Conservation (phyloP, 495 filamentous ascomycete species). For the Aspergillus leporis region DNA sequence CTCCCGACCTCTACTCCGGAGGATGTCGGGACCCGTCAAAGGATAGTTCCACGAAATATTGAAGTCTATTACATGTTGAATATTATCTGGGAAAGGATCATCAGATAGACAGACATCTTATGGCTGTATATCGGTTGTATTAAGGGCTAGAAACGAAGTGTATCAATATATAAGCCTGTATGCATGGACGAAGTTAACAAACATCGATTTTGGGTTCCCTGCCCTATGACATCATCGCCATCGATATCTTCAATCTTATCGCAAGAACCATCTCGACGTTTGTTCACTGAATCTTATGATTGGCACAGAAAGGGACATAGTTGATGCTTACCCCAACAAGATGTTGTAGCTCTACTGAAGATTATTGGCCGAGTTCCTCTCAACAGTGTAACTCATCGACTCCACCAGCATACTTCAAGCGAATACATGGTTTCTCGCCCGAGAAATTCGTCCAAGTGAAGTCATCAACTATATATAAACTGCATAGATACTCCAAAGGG, state of each 20-base stretch:
- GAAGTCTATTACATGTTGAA: not conserved
- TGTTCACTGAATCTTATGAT: not conserved
- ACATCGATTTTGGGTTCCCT: not conserved
- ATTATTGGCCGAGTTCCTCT: not conserved
- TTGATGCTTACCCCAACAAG: not conserved
- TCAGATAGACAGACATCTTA: not conserved
- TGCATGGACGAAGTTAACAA: not conserved
- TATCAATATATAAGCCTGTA: no score
- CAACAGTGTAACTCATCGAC: not conserved
- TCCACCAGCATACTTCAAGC: not conserved
- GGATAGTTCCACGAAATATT: not conserved
- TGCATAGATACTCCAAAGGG: no score
- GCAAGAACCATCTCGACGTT: not conserved
- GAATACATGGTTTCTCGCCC: constrained; percentile 10
- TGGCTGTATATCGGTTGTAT: not conserved
- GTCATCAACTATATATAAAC: constrained; percentile 25
- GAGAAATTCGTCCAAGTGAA: constrained; percentile 34
- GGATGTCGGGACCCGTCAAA: not conserved
- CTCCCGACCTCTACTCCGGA: not conserved
- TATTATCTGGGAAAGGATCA: no score
- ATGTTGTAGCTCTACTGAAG: not conserved
- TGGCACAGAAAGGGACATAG: not conserved
- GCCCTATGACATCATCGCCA: not conserved
- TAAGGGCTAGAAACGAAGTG: not conserved
- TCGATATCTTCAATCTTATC: not conserved